Percentiles rank a stretch among this genome's conserved stretches.
Evolutionary conservation across 208 protist species (phyloP).

Genomic region (Entamoeba invadens): DNA sequence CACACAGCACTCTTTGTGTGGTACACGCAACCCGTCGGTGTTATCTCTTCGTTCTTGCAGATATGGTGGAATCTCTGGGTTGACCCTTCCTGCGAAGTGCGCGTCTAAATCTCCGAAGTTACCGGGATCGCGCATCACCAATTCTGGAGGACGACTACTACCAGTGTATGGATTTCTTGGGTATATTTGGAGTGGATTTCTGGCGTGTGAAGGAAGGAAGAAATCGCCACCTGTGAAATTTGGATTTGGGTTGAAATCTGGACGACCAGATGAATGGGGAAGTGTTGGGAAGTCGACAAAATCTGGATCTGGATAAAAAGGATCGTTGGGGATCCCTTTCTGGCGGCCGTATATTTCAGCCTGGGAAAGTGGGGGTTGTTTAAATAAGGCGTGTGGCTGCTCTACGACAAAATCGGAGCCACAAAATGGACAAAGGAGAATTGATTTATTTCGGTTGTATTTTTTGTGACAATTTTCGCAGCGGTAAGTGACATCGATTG

Average conservation of each 20-base stretch:
- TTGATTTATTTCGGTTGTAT: neutral
- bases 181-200: neutral
- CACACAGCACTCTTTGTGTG: neutral
- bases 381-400: neutral
- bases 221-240: neutral
- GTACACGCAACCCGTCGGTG: no score
- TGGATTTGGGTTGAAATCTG: neutral
- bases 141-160: neutral
- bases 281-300: neutral
- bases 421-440: neutral
- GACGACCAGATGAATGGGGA: neutral
- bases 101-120: neutral
- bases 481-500: neutral
- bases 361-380: neutral
- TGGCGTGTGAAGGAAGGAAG: neutral
- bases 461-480: neutral
- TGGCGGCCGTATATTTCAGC: neutral
- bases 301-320: neutral
- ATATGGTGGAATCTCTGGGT: neutral
- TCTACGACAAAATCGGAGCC: neutral
- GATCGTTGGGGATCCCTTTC: neutral
- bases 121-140: neutral
- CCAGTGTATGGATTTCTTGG: neutral
- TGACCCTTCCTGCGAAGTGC: neutral
- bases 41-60: no score